Evolutionary conservation across 2,329 filamentous ascomycete species (phyloP), one percentile per base, ranked within the genome.

Genomic region (Colletotrichum limetticola): DNA sequence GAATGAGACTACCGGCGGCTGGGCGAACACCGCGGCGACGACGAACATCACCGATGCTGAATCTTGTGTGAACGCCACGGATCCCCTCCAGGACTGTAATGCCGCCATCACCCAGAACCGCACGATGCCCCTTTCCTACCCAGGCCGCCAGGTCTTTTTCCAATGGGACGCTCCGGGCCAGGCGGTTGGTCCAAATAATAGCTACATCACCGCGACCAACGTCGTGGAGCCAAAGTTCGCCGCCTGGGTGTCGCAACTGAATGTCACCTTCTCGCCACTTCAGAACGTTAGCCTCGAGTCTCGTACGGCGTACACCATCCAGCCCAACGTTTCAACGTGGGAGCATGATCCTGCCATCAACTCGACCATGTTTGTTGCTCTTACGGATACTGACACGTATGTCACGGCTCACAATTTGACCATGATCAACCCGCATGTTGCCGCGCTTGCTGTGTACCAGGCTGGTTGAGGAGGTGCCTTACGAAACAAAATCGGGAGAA

Each of bases 371-470:
- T 97, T 96, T 79, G 84, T 97, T 59, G 92, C 91, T 0, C 79
- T 97, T 12, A 96, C 94, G 0, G 94, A 96, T 77, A 79, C 81
- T 0, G 88, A 95, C 75, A 76, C 91, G 0, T 91, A 86, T 74
- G 86, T 95, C 3, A 95, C 94, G 8, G 92, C 94, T 0, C 96
- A 94, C 82, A 97, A 97, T 79, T 71, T 96, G 72, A 89, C 86
- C 28, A 86, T 90, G 86, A 86, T 96, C 24, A 96, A 97, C 75
- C 91, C 93, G 0, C 93, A 95, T 77, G 91, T 97, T 46, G 89
- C 90, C 68, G 94, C 94, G 26, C 85, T 95, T 66, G 92, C 90
- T 66, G 79, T 97, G 49, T 97, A 95, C 81, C 92, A 95, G 83
- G 91, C 94, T 77, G 94, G 94, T 76, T 97, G 87, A 87, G 35